These are phyloP conservation scores for Colletotrichum ledebouriae DNA, from an alignment of 2,329 filamentous ascomycete genomes.

Conservation along the genomic window DNA sequence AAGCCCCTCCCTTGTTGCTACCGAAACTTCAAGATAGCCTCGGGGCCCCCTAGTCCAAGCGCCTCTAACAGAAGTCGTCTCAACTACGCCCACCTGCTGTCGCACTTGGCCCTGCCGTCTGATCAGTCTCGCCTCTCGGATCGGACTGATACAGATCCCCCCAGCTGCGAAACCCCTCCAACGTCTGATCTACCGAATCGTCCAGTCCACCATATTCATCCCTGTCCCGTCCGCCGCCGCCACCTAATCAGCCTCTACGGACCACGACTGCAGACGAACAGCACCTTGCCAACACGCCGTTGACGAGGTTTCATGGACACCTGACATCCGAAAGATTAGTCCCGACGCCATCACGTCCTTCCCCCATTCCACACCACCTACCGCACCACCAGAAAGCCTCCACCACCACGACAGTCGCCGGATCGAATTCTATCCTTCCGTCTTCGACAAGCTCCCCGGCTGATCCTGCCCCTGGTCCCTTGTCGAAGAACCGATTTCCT, in stretches of 20 bases:
- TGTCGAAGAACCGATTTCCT: constrained; percentile 33
- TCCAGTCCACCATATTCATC: constrained; percentile 32
- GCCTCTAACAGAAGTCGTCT: constrained; percentile 61
- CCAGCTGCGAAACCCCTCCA: constrained; percentile 60
- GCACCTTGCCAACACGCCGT: constrained; percentile 45
- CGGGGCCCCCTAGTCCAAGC: constrained; percentile 55
- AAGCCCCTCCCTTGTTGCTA: constrained; percentile 49
- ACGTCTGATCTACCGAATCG: constrained; percentile 58
- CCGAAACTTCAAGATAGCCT: constrained; percentile 55
- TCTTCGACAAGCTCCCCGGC: constrained; percentile 25
- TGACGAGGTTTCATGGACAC: constrained; percentile 55
- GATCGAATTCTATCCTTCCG: constrained; percentile 38
- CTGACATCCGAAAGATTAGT: constrained; percentile 52
- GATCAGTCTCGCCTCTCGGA: constrained; percentile 44
- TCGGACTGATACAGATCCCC: constrained; percentile 42
- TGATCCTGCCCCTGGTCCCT: constrained; percentile 15
- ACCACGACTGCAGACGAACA: constrained; percentile 32
- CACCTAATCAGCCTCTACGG: constrained; percentile 26
- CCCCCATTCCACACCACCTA: constrained; percentile 27
- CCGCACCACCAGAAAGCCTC: constrained; percentile 28
- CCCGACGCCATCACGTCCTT: constrained; percentile 24
- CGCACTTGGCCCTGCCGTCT: constrained; percentile 48
- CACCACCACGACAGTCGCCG: constrained; percentile 24
- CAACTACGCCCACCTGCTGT: constrained; percentile 51
- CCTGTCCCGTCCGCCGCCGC: constrained; percentile 43